A percentile compares a stretch with the other conserved stretches of the same genome.
Conservation (phyloP, 225 moss, liverwort and hornwort species). For the Climacium dendroides region DNA sequence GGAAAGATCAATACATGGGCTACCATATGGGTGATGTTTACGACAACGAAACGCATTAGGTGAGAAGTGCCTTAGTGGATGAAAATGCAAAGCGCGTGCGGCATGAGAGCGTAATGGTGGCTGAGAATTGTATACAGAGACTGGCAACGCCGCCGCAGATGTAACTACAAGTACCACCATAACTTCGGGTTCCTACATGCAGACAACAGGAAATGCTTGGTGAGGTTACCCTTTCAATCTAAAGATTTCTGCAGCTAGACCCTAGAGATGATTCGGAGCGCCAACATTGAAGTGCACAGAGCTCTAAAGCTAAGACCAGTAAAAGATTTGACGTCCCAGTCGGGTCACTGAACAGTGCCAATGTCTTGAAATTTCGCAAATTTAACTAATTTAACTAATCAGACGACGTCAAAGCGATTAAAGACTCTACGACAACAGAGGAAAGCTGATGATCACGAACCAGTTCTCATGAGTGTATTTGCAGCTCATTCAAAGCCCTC, state of each 20-base stretch:
- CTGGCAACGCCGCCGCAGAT: conserved; percentile 22
- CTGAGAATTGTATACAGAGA: background rate
- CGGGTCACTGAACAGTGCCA: background rate
- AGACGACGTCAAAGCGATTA: background rate
- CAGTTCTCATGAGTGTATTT: conserved; percentile 9
- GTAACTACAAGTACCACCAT: conserved; percentile 26
- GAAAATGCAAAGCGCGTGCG: conserved; percentile 3
- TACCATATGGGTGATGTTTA: background rate
- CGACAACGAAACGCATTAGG: background rate
- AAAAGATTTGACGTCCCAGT: background rate
- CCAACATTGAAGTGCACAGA: background rate
- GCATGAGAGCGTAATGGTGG: background rate
- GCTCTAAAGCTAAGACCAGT: background rate
- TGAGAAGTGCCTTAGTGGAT: background rate
- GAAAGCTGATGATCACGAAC: background rate
- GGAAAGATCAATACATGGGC: background rate
- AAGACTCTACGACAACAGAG: background rate
- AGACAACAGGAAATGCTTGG: background rate
- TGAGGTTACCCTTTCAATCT: background rate
- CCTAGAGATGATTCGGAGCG: background rate
- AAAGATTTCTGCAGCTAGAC: background rate
- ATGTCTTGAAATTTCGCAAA: background rate
- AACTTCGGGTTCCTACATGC: conserved; percentile 2
- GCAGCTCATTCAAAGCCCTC: background rate
- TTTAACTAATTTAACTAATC: background rate